Evolutionary conservation across 768 basidiomycete species (phyloP).

Genomic region (Phanerodontia chrysosporium): DNA sequence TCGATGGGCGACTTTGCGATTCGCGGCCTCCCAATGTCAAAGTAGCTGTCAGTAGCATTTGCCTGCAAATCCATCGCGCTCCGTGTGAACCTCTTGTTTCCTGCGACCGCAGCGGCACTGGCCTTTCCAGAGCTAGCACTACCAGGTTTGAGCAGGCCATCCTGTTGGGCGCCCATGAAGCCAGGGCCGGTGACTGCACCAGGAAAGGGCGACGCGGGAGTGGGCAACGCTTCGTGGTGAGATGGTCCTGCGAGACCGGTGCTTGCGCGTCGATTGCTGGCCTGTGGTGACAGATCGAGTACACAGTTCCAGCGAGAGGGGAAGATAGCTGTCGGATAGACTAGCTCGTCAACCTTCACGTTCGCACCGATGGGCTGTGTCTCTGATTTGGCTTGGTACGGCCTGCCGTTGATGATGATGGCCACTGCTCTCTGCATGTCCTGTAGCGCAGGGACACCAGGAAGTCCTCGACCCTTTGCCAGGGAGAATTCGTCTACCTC

Average conservation of each 20-base stretch:
- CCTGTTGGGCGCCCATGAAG: slow-evolving; percentile 6
- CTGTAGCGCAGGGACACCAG: slow-evolving; percentile 13
- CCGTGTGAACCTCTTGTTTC: slow-evolving; percentile 55
- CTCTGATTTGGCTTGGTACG: slow-evolving; percentile 36
- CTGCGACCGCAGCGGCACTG: slow-evolving; percentile 34
- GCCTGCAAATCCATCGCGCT: slow-evolving; percentile 31
- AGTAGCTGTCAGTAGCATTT: slow-evolving; percentile 21
- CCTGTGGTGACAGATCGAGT: slow-evolving; percentile 61
- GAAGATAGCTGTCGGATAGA: slow-evolving; percentile 71
- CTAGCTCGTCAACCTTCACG: slow-evolving; percentile 1
- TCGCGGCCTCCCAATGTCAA: slow-evolving; percentile 4
- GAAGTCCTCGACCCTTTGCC: slow-evolving; percentile 11
- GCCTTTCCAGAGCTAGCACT: slow-evolving; percentile 28
- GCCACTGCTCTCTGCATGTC: slow-evolving; percentile 74
- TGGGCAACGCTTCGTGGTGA: slow-evolving; percentile 16
- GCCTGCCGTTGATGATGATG: slow-evolving; percentile 75
- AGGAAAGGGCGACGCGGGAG: slow-evolving; percentile 81
- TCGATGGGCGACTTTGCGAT: slow-evolving; percentile 21
- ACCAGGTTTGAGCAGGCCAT: slow-evolving; percentile 21
- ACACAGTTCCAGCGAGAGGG: slow-evolving; percentile 89
- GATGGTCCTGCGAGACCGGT: neutral
- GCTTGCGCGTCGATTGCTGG: slow-evolving; percentile 9
- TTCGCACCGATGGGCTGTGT: neutral
- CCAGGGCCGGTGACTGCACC: slow-evolving; percentile 5
- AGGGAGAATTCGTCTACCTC: slow-evolving; percentile 45